phyloP scores from a whole-genome alignment of 2,329 filamentous ascomycete genomes.

The Coniochaeta pulveracea region DNA sequence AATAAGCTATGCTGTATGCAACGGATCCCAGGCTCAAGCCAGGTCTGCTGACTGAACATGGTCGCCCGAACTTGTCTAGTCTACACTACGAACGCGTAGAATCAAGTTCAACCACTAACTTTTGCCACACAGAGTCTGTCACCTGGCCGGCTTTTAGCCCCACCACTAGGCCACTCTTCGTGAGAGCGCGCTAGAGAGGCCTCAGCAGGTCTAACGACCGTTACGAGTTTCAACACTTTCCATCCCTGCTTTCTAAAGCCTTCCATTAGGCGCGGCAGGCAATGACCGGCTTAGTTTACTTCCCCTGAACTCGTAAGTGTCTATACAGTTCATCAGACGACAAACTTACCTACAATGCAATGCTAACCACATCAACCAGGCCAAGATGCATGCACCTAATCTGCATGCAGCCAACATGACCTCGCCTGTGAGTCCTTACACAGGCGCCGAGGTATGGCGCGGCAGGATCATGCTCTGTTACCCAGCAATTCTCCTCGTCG shows the following conservation, averaged over 20 bases:
- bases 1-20: no score
- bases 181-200: no score
- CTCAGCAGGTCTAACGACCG: no score
- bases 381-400: constrained; percentile 11
- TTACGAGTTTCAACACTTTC: neutral
- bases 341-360: neutral
- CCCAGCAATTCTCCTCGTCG: constrained; percentile 36
- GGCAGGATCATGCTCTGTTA: constrained; percentile 38
- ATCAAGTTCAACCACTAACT: no score
- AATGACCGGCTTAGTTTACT: constrained; percentile 4
- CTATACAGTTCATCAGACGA: no score
- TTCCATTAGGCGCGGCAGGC: constrained; percentile 1
- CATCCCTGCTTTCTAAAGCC: neutral
- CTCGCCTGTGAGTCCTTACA: constrained; percentile 6
- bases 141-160: constrained; percentile 1
- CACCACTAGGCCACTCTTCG: neutral
- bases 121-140: constrained; percentile 3
- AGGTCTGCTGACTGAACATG: no score
- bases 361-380: neutral
- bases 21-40: no score
- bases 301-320: neutral
- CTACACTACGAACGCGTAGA: no score
- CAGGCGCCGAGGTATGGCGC: constrained; percentile 24
- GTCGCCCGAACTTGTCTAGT: no score
- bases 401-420: constrained; percentile 10